Base-by-base conservation (phyloP, 495 filamentous ascomycete genomes). In the Letharia lupina region DNA sequence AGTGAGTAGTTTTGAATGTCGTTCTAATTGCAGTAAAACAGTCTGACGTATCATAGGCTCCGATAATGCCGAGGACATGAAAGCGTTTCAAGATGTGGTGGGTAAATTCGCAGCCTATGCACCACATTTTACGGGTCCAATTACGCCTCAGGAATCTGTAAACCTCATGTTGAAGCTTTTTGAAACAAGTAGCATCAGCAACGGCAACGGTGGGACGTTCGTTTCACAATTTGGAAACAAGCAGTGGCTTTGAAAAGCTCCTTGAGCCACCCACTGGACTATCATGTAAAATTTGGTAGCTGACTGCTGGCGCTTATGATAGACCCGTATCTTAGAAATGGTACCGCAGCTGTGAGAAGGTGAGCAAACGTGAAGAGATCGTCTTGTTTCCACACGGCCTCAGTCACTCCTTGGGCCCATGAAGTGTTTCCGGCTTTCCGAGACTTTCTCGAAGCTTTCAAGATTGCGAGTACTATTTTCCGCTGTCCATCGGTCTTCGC, bases 211-310 rank as follows among this genome's bases (percentile, higher is more conserved):
- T 11, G 85, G 85, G 7, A 66, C 75, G 0, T 84, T 83, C 69
- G 41, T 86, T 0, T 85, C 83, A 9, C 84, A 86, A 40, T 68
- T 73, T 63, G 83, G 83, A 9, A 83, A 79, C 62, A 81, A 82
- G 71, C 74, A 79, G 63, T 84, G 82, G 81, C 33, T 57, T 18
- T 57, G 54, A 57, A 16, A 37, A 4, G 48, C 4, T 28, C 13
- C 23, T 52, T 52, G 3, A 31, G n/a, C 23, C 48, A 52, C 48
- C 2, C 23, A 13, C 0, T 10, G 7, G 20, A 23, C 7, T 52
- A 13, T 52, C 23, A 52, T 31, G 48, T 52, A 31, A 52, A 31
- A 31, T 52, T 52, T 12, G 48, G 48, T 31, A 52, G 48, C 31
- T 52, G 48, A 52, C 48, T 12, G 54, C 31, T 56, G 8, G 52